Percentiles rank a stretch among this genome's conserved stretches.
Evolutionary conservation across 345 rosid species (phyloP).

Genomic region (Brassica cretica): DNA sequence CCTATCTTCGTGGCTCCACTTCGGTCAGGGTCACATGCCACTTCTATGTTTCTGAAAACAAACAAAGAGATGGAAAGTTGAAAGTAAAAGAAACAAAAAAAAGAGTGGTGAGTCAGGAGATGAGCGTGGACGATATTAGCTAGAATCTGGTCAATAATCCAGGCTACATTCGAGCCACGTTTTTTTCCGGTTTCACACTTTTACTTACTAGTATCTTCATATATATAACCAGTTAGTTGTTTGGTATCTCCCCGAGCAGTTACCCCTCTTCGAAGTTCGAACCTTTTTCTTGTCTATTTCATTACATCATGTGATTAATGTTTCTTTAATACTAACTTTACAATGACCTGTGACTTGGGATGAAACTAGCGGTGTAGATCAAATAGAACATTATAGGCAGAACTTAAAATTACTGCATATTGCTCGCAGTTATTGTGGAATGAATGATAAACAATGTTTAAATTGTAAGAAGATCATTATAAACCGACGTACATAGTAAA

Average conservation of each 20-base stretch:
- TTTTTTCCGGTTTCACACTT: neutral
- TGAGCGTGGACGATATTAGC: constrained; percentile 7
- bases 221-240: neutral
- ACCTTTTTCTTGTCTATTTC: neutral
- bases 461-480: neutral
- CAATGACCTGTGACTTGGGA: neutral
- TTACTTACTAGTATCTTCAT: neutral
- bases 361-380: neutral
- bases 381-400: neutral
- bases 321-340: neutral
- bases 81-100: neutral
- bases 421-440: neutral
- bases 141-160: constrained; percentile 17
- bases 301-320: neutral
- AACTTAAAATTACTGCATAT: neutral
- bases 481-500: neutral
- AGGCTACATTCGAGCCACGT: neutral
- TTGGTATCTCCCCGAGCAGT: neutral
- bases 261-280: neutral
- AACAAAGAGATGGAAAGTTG: constrained; percentile 15
- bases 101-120: neutral
- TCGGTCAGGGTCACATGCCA: neutral
- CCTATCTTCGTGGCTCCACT: constrained; percentile 7
- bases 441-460: neutral
- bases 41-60: neutral